Conservation (phyloP, 2,329 filamentous ascomycete species). For the Didymella glomerata region DNA sequence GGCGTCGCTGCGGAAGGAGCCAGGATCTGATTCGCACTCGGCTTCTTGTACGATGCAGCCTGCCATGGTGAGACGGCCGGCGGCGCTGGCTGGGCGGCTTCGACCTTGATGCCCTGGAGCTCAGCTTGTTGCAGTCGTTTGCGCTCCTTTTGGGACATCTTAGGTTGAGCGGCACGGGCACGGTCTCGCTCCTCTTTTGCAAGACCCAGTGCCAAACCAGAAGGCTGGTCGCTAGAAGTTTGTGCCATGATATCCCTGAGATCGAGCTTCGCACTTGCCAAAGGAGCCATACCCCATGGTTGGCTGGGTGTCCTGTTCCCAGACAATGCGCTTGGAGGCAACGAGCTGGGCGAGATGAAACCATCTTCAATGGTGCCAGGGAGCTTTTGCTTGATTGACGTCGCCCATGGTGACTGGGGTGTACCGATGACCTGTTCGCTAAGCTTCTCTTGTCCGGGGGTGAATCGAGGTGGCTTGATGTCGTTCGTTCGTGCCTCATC, state of each 20-base stretch:
- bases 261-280: conserved; percentile 71
- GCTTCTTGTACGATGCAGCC: conserved; percentile 44
- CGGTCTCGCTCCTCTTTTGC: conserved; percentile 54
- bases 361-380: conserved; percentile 5
- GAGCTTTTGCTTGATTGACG: conserved; percentile 25
- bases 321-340: conserved; percentile 31
- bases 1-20: conserved; percentile 11
- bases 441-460: conserved; percentile 15
- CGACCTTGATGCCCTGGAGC: conserved; percentile 42
- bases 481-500: conserved; percentile 18
- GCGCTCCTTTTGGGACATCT: conserved; percentile 89
- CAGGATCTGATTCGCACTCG: conserved; percentile 31
- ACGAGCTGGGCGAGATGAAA: conserved; percentile 33
- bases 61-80: conserved; percentile 49
- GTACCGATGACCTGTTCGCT: conserved; percentile 31
- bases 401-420: conserved; percentile 39
- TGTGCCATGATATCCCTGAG: conserved; percentile 80
- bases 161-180: conserved; percentile 57
- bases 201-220: conserved; percentile 62
- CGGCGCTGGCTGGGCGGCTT: conserved; percentile 42
- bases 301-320: conserved; percentile 43
- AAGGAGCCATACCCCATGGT: conserved; percentile 63
- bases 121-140: conserved; percentile 65
- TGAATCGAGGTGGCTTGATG: conserved; percentile 40
- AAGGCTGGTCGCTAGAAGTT: conserved; percentile 60